Evolutionary conservation across 2,329 filamentous ascomycete genomes (phyloP).

Genomic region (Colletotrichum euphorbiae): DNA sequence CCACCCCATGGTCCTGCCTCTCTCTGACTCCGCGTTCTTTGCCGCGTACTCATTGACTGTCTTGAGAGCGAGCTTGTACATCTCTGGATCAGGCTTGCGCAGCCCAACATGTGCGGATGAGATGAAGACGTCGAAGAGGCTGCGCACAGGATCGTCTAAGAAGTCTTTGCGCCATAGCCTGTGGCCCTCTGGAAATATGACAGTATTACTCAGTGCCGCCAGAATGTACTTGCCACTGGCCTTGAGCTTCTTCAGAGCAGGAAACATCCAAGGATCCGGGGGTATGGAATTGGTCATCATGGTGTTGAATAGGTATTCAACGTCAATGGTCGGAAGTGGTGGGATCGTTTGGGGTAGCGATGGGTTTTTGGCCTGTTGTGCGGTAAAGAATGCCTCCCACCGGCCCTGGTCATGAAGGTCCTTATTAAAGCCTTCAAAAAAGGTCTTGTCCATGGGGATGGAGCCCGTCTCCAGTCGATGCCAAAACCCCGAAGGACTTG

Average conservation of each 20-base stretch:
- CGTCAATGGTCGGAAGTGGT: conserved; percentile 78
- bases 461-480: conserved; percentile 88
- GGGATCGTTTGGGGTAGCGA: conserved; percentile 60
- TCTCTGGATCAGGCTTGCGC: conserved; percentile 85
- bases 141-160: conserved; percentile 67
- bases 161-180: conserved; percentile 68
- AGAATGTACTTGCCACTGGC: conserved; percentile 75
- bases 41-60: conserved; percentile 73
- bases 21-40: conserved; percentile 56
- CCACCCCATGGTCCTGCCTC: conserved; percentile 58
- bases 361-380: conserved; percentile 56
- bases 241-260: conserved; percentile 78
- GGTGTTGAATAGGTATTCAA: conserved; percentile 83
- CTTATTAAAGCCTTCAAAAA: conserved; percentile 79
- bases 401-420: conserved; percentile 76
- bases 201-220: conserved; percentile 89
- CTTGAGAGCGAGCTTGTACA: conserved; percentile 80
- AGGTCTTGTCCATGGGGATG: conserved; percentile 77
- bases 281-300: conserved; percentile 83
- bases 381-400: conserved; percentile 75
- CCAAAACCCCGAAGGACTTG: conserved; percentile 85
- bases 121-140: conserved; percentile 87
- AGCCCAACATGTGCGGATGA: conserved; percentile 88
- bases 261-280: conserved; percentile 89
- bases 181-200: conserved; percentile 84